These are phyloP conservation scores for Acanthamoeba castellanii DNA, from an alignment of 208 protist species.

Conservation along the genomic window DNA sequence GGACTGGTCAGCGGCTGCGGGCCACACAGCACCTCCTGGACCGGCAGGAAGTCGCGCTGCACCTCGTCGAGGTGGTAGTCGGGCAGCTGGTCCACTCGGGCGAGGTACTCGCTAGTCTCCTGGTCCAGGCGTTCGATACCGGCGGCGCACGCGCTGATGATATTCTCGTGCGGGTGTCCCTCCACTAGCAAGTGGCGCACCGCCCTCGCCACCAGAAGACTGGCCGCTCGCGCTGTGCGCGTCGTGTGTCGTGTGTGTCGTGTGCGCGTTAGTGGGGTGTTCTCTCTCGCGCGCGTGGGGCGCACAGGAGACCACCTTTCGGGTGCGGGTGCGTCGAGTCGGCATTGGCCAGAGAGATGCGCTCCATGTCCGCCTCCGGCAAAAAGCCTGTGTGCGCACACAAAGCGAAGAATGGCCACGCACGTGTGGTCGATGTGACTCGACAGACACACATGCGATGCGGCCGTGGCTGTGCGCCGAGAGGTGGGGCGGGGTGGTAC, in stretches of 20 bases:
- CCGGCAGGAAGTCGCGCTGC: neutral
- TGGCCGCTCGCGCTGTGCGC: neutral
- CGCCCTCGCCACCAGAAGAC: constrained; percentile 2
- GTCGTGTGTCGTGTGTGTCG: neutral
- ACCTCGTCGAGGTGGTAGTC: constrained; percentile 4
- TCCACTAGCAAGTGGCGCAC: neutral
- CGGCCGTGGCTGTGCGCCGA: neutral
- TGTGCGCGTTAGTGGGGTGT: neutral
- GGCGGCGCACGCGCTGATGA: neutral
- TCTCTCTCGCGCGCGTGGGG: neutral
- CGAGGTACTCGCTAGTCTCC: constrained; percentile 20
- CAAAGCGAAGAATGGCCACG: neutral
- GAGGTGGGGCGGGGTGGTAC: neutral
- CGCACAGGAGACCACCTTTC: neutral
- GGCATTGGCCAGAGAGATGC: neutral
- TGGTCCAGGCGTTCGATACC: neutral
- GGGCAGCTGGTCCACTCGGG: constrained; percentile 2
- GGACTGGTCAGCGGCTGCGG: constrained; percentile 15
- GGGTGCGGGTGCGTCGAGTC: constrained; percentile 54
- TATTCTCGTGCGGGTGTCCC: neutral
- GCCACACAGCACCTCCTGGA: constrained; percentile 36
- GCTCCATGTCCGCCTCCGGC: neutral
- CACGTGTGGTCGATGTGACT: neutral
- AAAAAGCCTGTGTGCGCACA: neutral
- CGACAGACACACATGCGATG: neutral